Evolutionary conservation across 139 green algal genomes (phyloP), one percentile per base, ranked within the genome.

Genomic region (Picochlorum sp.): DNA sequence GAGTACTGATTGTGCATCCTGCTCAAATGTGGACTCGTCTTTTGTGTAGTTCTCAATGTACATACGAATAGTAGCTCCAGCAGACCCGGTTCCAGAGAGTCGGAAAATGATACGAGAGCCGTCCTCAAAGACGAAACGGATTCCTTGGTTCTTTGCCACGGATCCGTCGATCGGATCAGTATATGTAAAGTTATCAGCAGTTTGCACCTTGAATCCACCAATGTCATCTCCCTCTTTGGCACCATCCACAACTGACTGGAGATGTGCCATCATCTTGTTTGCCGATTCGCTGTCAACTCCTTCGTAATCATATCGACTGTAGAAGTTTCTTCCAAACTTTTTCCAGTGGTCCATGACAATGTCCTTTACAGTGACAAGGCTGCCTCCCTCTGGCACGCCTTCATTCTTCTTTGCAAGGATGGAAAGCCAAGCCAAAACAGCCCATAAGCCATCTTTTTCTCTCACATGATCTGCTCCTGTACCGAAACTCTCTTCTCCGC

Each of bases 391-490:
- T 1, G 78, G 70, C 45, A 82, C 74, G 41, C 81, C 87, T 73
- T 89, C 84, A 85, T 99, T 99, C 49, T 81, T 81, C 57, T 83
- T 50, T 2, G 93, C 93, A 36, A 99, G 82, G 76, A 99, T 93
- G 36, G 76, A 82, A 51, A 94, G 72, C 85, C 85, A 94, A 25
- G 83, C 84, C 29, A 99, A 82, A 60, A 99, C 90, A 1, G 93
- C 93, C 85, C 91, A 98, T 56, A 97, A 81, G 26, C 91, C 91
- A 64, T 97, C 91, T 87, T 99, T 99, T 73, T 99, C 93, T 18
- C 93, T 54, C 26, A 85, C 83, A 80, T 99, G 93, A 80, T 99
- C 93, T 13, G 70, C 79, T 57, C 92, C 89, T 2, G 92, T 99
- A 33, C 92, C 93, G 50, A 98, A 99, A 52, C 74, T 90, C 84